Percentiles rank a stretch among this genome's conserved stretches.
These are phyloP conservation scores for Thamnidium elegans DNA, from an alignment of 192 early-diverging fungal genomes.

Conservation along the genomic window DNA sequence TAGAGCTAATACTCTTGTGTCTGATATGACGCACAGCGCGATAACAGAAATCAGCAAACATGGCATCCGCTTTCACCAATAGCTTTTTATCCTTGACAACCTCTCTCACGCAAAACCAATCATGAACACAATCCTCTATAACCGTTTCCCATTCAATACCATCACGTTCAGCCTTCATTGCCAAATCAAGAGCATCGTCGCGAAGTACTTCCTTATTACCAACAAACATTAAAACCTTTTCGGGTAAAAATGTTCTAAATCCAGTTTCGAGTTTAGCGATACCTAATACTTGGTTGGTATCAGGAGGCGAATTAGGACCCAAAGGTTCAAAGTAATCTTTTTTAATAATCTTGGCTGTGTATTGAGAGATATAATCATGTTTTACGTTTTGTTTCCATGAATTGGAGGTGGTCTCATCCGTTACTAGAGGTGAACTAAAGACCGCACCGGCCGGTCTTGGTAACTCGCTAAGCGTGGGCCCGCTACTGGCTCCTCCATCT, in stretches of 20 bases:
- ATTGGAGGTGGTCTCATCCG: slow-evolving; percentile 30
- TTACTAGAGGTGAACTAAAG: slow-evolving; percentile 35
- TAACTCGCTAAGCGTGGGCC: slow-evolving; percentile 19
- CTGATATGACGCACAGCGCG: slow-evolving; percentile 19
- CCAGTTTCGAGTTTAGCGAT: slow-evolving; percentile 30
- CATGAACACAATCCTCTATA: slow-evolving; percentile 36
- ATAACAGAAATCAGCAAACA: slow-evolving; percentile 27
- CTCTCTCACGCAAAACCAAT: slow-evolving; percentile 39
- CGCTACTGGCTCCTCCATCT: background rate
- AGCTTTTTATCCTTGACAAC: slow-evolving; percentile 33
- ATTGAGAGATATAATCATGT: slow-evolving; percentile 36
- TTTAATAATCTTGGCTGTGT: slow-evolving; percentile 36
- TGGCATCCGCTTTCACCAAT: slow-evolving; percentile 22
- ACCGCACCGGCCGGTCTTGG: slow-evolving; percentile 35
- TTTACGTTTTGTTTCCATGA: slow-evolving; percentile 35
- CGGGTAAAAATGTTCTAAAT: slow-evolving; percentile 27
- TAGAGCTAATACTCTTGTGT: background rate
- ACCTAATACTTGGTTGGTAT: slow-evolving; percentile 23
- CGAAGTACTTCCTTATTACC: slow-evolving; percentile 35
- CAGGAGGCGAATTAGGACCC: background rate
- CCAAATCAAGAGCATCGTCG: slow-evolving; percentile 33
- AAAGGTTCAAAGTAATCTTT: slow-evolving; percentile 31
- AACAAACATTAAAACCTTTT: slow-evolving; percentile 25
- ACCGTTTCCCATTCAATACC: slow-evolving; percentile 30
- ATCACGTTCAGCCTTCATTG: slow-evolving; percentile 25